These are phyloP conservation scores for Euphrasia confusa DNA, from an alignment of 257 asterid genomes.

Conservation along the genomic window DNA sequence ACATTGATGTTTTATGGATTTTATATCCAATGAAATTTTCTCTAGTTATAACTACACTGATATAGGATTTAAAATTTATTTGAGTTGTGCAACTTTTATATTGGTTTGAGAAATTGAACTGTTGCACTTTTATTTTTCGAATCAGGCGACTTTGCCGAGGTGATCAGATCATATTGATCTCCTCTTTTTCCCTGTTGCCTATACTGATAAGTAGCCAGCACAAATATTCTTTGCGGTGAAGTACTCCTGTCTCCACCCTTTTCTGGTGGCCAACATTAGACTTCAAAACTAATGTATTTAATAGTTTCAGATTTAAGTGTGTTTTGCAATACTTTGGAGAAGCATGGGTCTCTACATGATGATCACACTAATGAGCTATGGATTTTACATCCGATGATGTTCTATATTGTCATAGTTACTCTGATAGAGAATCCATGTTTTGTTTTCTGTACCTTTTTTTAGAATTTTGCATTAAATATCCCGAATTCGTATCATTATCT, in stretches of 20 bases:
- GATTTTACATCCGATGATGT: constrained; percentile 33
- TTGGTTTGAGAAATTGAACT: too few relatives aligned
- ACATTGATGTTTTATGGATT: too few relatives aligned
- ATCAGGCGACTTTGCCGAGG: constrained; percentile 17
- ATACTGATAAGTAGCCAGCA: constrained; percentile 4
- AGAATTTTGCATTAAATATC: too few relatives aligned
- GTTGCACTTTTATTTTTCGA: too few relatives aligned
- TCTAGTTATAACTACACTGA: too few relatives aligned
- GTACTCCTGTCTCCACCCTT: not conserved
- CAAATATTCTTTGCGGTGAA: not conserved
- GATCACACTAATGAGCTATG: constrained; percentile 32
- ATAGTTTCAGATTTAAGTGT: too few relatives aligned
- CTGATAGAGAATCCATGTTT: not conserved
- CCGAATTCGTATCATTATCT: not conserved
- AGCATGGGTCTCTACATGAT: constrained; percentile 35
- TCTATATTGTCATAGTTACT: constrained; percentile 13
- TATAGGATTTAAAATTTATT: too few relatives aligned
- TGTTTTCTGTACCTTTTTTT: not conserved
- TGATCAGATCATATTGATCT: constrained; percentile 5
- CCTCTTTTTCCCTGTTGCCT: constrained; percentile 22
- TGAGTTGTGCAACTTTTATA: too few relatives aligned
- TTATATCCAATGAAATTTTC: too few relatives aligned
- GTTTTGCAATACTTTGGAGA: too few relatives aligned
- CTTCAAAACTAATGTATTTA: too few relatives aligned
- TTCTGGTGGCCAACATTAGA: not conserved